A percentile compares a stretch with the other conserved stretches of the same genome.
These are phyloP conservation scores for Rubroboletus satanas DNA, from an alignment of 768 basidiomycete species.

Conservation along the genomic window DNA sequence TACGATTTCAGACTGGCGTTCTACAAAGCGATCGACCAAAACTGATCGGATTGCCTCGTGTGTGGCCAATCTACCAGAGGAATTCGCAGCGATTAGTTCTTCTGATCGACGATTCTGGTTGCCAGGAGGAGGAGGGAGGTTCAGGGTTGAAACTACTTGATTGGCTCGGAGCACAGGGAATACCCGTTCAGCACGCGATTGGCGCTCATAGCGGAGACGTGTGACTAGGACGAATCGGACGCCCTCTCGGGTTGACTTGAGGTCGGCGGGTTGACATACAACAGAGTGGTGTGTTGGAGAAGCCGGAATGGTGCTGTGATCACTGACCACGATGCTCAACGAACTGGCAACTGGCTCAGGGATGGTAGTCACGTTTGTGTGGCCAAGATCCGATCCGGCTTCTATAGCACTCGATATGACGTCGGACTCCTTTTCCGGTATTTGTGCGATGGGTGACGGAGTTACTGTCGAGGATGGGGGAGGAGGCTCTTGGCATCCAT, in stretches of 20 bases:
- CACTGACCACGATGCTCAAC: constrained; percentile 29
- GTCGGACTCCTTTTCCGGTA: constrained; percentile 15
- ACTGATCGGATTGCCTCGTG: constrained; percentile 44
- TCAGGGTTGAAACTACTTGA: constrained; percentile 38
- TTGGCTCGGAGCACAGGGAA: constrained; percentile 64
- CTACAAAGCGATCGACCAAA: constrained; percentile 51
- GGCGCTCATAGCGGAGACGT: constrained; percentile 54
- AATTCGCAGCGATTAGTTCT: constrained; percentile 41
- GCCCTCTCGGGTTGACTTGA: constrained; percentile 52
- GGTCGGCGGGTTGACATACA: constrained; percentile 14
- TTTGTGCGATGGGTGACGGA: constrained; percentile 9
- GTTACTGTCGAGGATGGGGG: constrained; percentile 12
- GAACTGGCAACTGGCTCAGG: constrained; percentile 11
- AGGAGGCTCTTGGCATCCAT: constrained; percentile 4
- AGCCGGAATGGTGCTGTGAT: constrained; percentile 19
- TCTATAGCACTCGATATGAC: constrained; percentile 8
- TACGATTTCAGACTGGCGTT: constrained; percentile 45
- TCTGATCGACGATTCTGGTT: constrained; percentile 44
- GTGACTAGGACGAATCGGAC: constrained; percentile 61
- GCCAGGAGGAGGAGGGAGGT: constrained; percentile 28
- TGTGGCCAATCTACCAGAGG: constrained; percentile 33
- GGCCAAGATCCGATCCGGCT: constrained; percentile 6
- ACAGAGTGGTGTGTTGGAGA: constrained; percentile 5
- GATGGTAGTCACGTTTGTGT: constrained; percentile 5
- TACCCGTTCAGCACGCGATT: constrained; percentile 59